Evolutionary conservation across 805 yeast genomes (phyloP), one percentile per base, ranked within the genome.

Genomic region (Cyberlindnera maclurae): DNA sequence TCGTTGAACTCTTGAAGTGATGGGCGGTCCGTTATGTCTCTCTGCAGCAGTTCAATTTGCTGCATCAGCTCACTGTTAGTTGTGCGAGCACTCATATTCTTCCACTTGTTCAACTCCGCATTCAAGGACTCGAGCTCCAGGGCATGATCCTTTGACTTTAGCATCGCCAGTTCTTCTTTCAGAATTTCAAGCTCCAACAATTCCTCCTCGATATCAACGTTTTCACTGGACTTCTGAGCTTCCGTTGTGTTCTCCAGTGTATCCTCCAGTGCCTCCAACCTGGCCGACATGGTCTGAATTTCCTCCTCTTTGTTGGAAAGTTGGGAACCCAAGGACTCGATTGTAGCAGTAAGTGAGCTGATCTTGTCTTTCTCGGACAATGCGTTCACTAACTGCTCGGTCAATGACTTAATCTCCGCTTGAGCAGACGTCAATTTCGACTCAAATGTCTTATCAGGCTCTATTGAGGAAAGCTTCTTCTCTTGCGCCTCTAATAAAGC

Each of bases 1-100:
- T 70, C 73, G 7, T 63, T 57, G 15, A 68, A 44, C 46, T 70
- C 72, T 11, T 3, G 22, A n/a, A 5, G 22, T 0, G 70, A 56
- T 1, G 75, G 75, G 38, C 74, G 52, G 36, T 55, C 46, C 10
- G 58, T 60, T 4, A 52, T 24, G 31, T 55, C 54, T 5, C 41
- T 37, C 28, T 51, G 45, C 4, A 55, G 34, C 3, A 47, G 27
- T 26, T 45, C 41, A 5, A 52, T 45, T 36, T 54, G 55, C 13
- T 45, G 35, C 2, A 41, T 43, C 26, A 65, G 51, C 27, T 59
- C 63, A 15, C 38, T 46, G 38, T 44, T 53, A 7, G 51, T 47
- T 6, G 48, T 40, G 42, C 29, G 40, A 33, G 40, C 32, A 15
- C 33, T 16, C 26, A 18, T 16, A 4, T 42, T 13, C 29, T 49